Percentiles rank a stretch among this genome's conserved stretches.
These are phyloP conservation scores for Blastobotrys persicus DNA, from an alignment of 1,139 yeast genomes.

Conservation along the genomic window DNA sequence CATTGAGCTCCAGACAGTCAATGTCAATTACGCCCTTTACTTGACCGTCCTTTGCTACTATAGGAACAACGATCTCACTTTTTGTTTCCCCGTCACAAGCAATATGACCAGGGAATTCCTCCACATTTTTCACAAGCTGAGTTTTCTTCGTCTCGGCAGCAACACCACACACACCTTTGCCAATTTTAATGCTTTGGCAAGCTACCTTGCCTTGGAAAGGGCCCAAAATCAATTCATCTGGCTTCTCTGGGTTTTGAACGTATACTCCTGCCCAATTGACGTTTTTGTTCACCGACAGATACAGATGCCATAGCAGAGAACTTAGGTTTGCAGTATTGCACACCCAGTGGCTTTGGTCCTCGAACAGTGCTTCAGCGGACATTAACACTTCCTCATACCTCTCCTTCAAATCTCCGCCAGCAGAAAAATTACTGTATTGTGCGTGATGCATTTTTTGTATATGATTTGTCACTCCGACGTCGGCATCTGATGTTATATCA, in stretches of 20 bases:
- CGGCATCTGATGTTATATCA: too few species aligned
- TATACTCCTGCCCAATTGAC: conserved; percentile 97
- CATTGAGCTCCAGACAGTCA: conserved; percentile 65
- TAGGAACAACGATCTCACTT: conserved; percentile 91
- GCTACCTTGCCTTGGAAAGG: conserved; percentile 98
- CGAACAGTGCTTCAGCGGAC: conserved; percentile 63
- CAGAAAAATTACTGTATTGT: conserved; percentile 28
- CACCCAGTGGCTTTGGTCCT: conserved; percentile 75
- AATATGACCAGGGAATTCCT: conserved; percentile 83
- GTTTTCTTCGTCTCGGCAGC: conserved; percentile 62
- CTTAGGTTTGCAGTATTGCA: conserved; percentile 84
- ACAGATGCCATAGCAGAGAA: conserved; percentile 85
- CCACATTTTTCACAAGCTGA: conserved; percentile 75
- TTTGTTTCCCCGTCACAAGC: conserved; percentile 96
- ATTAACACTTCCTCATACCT: conserved; percentile 56
- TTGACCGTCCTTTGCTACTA: conserved; percentile 44
- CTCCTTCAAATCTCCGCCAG: conserved; percentile 46
- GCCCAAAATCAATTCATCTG: conserved; percentile 58
- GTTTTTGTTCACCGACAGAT: conserved; percentile 47
- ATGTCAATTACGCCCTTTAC: conserved; percentile 79
- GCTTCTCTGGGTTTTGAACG: conserved; percentile 43
- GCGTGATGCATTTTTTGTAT: conserved; percentile 29
- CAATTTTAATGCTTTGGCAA: conserved; percentile 75
- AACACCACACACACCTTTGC: conserved; percentile 88
- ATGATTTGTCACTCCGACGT: background rate